Evolutionary conservation across 345 rosid species (phyloP).

Genomic region (Mercurialis annua): DNA sequence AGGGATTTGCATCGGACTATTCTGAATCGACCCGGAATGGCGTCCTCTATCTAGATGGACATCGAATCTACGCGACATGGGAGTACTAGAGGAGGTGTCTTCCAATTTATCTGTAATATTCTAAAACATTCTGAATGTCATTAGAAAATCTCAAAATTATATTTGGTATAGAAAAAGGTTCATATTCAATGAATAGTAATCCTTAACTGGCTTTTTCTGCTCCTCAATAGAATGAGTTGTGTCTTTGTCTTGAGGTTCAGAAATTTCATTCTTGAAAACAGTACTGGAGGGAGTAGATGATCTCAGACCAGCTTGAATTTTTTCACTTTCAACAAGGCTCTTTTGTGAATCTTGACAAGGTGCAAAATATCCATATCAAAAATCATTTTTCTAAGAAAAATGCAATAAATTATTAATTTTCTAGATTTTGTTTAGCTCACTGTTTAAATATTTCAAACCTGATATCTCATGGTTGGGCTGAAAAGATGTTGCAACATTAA

Average conservation of each 20-base stretch:
- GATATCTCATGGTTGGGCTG: slow-evolving; percentile 28
- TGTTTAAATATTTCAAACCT: slow-evolving; percentile 41
- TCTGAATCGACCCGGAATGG: slow-evolving; percentile 12
- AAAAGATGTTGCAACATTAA: slow-evolving; percentile 13
- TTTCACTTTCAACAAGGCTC: slow-evolving; percentile 24
- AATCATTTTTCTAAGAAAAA: slow-evolving; percentile 6
- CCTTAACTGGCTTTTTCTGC: slow-evolving; percentile 45
- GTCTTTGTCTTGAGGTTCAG: slow-evolving; percentile 21
- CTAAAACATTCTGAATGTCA: slow-evolving; percentile 36
- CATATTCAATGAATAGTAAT: slow-evolving; percentile 21
- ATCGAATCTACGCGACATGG: slow-evolving; percentile 10
- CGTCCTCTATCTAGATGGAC: slow-evolving; percentile 15
- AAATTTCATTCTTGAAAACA: slow-evolving; percentile 22
- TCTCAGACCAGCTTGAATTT: slow-evolving; percentile 12
- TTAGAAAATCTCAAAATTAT: slow-evolving; percentile 29
- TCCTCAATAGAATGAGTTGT: slow-evolving; percentile 18
- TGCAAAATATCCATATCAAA: slow-evolving; percentile 30
- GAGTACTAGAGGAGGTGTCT: slow-evolving; percentile 20
- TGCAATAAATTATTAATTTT: not conserved
- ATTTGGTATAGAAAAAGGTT: slow-evolving; percentile 11
- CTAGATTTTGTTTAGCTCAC: slow-evolving; percentile 14
- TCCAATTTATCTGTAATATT: slow-evolving; percentile 38
- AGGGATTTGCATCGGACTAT: slow-evolving; percentile 21
- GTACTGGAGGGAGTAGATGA: not conserved
- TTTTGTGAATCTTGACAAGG: slow-evolving; percentile 38